Evolutionary conservation across 2,329 filamentous ascomycete genomes (phyloP), one percentile per base, ranked within the genome.

Genomic region (Ilyonectria robusta): DNA sequence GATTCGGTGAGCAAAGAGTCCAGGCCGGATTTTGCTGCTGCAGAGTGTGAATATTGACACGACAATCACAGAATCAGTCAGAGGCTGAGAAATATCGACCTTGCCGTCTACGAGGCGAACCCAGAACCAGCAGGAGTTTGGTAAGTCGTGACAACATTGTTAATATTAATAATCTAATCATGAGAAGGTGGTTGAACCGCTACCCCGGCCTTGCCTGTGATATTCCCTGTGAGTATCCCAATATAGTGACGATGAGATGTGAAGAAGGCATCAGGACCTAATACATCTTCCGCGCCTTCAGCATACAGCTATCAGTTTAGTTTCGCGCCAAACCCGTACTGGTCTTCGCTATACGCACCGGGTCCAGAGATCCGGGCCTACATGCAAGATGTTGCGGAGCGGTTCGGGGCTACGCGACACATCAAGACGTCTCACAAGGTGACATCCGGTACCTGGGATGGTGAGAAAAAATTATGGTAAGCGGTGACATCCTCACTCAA

Each of bases 121-220:
- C 54, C 62, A 1, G 59, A 55, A 23, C 46, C 54, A 1, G 51
- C 62, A 2, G 66, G 66, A 21, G 63, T 66, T 5, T 68, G 66
- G 62, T 66, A 50, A 56, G 62, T 31, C 8, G 6, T 11, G 29
- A 1, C 6, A n/a, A 19, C 29, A 35, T 33, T 21, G 26, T 7
- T 2, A 6, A n/a, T 2, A 19, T 6, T 13, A 13, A 26, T 59
- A 42, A 62, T n/a, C 13, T 9, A 8, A 17, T 35, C 23, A 29
- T 2, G 26, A 31, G 31, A 33, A 68, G 67, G 67, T 69, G 65
- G 67, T 23, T 68, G 51, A 68, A 65, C 4, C 48, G 64, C 3
- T 68, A 68, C 2, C 66, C 66, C 3, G 66, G 66, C 1, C 58
- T 66, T 1, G 66, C 66, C 9, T 69, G 67, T 15, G 67, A 69